Percentiles rank a stretch among this genome's conserved stretches.
These are phyloP conservation scores for Chrysoporthe puriensis DNA, from an alignment of 2,329 filamentous ascomycete species.

Conservation along the genomic window DNA sequence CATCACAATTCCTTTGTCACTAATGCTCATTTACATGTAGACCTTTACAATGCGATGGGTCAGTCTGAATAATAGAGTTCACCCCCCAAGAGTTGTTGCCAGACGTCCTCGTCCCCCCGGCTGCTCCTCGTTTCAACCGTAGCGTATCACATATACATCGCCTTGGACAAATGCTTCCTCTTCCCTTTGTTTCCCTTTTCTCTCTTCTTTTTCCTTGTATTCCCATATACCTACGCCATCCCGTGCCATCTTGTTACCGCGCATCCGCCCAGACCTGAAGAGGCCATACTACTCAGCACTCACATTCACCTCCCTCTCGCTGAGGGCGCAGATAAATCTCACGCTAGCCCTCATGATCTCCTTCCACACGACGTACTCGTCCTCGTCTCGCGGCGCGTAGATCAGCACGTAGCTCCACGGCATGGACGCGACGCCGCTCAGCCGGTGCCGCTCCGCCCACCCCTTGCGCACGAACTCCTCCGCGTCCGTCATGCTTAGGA, in stretches of 20 bases:
- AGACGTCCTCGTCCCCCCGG: no score
- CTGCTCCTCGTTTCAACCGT: no score
- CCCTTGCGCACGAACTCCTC: slow-evolving; percentile 39
- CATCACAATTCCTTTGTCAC: no score
- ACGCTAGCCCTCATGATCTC: slow-evolving; percentile 31
- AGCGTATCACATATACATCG: no score
- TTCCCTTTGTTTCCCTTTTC: neutral
- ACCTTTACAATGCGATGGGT: no score
- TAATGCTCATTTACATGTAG: no score
- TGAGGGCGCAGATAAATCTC: slow-evolving; percentile 23
- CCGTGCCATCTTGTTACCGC: neutral
- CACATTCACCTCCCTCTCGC: slow-evolving; percentile 13
- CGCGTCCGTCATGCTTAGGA: slow-evolving; percentile 44
- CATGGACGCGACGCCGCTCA: slow-evolving; percentile 37
- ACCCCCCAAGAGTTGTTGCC: no score
- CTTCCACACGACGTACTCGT: slow-evolving; percentile 40
- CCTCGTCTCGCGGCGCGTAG: slow-evolving; percentile 45
- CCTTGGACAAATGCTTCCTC: neutral
- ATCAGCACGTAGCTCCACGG: slow-evolving; percentile 45
- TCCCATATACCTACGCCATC: neutral
- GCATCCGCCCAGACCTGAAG: neutral
- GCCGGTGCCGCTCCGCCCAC: slow-evolving; percentile 46
- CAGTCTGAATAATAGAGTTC: no score
- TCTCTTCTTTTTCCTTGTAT: neutral
- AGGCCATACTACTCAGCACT: neutral